Conservation (phyloP, 768 basidiomycete genomes). For the Pulveroboletus sp. region DNA sequence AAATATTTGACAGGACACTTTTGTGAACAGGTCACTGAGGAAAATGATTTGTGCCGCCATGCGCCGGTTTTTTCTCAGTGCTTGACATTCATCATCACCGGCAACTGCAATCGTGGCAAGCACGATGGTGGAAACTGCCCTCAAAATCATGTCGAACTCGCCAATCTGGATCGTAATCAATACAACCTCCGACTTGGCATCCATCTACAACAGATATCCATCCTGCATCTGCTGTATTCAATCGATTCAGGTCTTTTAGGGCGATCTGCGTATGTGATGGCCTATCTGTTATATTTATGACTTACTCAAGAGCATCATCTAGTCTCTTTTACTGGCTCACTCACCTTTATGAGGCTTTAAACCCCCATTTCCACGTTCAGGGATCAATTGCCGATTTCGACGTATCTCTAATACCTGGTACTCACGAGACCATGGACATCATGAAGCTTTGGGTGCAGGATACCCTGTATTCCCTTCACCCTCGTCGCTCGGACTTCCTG, state of each 20-base stretch:
- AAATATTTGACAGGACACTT: slow-evolving; percentile 28
- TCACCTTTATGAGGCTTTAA: slow-evolving; percentile 47
- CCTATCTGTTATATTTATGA: background rate
- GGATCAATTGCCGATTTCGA: slow-evolving; percentile 42
- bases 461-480: slow-evolving; percentile 37
- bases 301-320: background rate
- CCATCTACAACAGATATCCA: slow-evolving; percentile 49
- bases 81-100: slow-evolving; percentile 30
- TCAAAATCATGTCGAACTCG: slow-evolving; percentile 33
- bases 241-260: slow-evolving; percentile 5
- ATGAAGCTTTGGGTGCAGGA: slow-evolving; percentile 47
- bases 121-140: no score
- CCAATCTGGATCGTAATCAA: slow-evolving; percentile 27
- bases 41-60: slow-evolving; percentile 31
- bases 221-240: slow-evolving; percentile 36
- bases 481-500: slow-evolving; percentile 16
- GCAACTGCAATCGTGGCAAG: slow-evolving; percentile 30
- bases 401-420: slow-evolving; percentile 37
- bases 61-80: slow-evolving; percentile 39
- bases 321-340: slow-evolving; percentile 32
- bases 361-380: slow-evolving; percentile 45
- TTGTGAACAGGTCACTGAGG: slow-evolving; percentile 24
- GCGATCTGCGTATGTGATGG: slow-evolving; percentile 5
- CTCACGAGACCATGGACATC: slow-evolving; percentile 32
- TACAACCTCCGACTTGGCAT: slow-evolving; percentile 44